These are phyloP conservation scores for Microstegium vimineum DNA, from an alignment of 176 grass and related monocot species.

Conservation along the genomic window DNA sequence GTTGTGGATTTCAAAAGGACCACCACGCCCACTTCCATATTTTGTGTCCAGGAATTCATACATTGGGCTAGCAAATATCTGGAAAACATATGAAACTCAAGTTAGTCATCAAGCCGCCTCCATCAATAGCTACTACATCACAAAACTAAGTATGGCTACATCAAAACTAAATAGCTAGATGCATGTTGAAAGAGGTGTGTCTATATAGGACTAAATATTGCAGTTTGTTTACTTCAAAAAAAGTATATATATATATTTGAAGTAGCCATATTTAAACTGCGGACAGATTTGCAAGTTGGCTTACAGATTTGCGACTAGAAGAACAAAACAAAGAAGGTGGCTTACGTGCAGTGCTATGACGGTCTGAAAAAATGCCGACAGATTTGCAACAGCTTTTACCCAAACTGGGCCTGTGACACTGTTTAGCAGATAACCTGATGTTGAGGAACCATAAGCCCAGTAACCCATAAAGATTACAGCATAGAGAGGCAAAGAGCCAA, in stretches of 20 bases:
- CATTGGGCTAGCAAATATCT: slow-evolving; percentile 99
- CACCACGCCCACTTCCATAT: slow-evolving; percentile 62
- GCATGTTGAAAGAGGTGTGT: neutral
- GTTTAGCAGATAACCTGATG: slow-evolving; percentile 76
- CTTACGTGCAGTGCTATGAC: slow-evolving; percentile 80
- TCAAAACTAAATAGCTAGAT: too few relatives aligned
- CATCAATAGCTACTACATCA: too few relatives aligned
- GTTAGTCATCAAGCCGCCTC: neutral
- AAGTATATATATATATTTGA: too few relatives aligned
- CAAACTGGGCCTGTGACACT: slow-evolving; percentile 70
- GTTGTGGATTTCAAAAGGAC: slow-evolving; percentile 70
- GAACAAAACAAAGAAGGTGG: neutral
- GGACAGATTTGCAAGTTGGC: too few relatives aligned
- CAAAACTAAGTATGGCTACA: too few relatives aligned
- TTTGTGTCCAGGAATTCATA: slow-evolving; percentile 91
- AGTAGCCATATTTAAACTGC: too few relatives aligned
- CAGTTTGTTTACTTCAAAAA: too few relatives aligned
- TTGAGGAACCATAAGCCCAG: slow-evolving; percentile 91
- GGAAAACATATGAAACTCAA: neutral
- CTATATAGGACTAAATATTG: neutral
- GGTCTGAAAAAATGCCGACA: slow-evolving; percentile 82
- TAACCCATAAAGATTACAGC: slow-evolving; percentile 86
- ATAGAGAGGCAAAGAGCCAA: slow-evolving; percentile 70
- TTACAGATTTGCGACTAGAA: too few relatives aligned
- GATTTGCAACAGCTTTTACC: slow-evolving; percentile 66